These are phyloP conservation scores for Phytophthora brassicae DNA, from an alignment of 352 stramenopile genomes.

Conservation along the genomic window DNA sequence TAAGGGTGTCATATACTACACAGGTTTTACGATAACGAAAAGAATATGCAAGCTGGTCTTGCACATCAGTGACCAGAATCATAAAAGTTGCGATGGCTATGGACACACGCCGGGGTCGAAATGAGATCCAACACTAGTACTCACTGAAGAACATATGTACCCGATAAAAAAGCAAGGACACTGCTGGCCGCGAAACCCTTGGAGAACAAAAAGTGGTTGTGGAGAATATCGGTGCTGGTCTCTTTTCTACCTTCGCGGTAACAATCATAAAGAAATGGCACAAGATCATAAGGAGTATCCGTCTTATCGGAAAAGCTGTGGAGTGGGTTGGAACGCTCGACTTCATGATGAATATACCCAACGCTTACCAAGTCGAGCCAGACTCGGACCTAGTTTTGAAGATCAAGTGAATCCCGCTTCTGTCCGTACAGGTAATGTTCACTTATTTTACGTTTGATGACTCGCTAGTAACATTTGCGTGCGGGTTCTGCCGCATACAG, in stretches of 20 bases:
- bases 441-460: background rate
- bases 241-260: conserved; percentile 1
- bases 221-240: background rate
- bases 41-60: no score
- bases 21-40: no score
- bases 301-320: background rate
- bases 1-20: no score
- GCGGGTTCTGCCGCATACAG: background rate
- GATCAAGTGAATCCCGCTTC: background rate
- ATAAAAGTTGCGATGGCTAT: no score
- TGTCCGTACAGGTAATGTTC: background rate
- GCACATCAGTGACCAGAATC: no score
- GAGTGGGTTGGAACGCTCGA: background rate
- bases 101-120: no score
- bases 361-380: background rate
- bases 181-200: background rate
- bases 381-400: background rate
- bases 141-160: no score
- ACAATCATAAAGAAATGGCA: conserved; percentile 7
- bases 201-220: background rate
- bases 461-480: background rate
- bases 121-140: no score
- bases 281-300: background rate
- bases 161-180: background rate
- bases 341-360: background rate